Percentiles rank a stretch among this genome's conserved stretches.
phyloP scores from a whole-genome alignment of 306 rosid genomes.

The Dryas alaskensis region DNA sequence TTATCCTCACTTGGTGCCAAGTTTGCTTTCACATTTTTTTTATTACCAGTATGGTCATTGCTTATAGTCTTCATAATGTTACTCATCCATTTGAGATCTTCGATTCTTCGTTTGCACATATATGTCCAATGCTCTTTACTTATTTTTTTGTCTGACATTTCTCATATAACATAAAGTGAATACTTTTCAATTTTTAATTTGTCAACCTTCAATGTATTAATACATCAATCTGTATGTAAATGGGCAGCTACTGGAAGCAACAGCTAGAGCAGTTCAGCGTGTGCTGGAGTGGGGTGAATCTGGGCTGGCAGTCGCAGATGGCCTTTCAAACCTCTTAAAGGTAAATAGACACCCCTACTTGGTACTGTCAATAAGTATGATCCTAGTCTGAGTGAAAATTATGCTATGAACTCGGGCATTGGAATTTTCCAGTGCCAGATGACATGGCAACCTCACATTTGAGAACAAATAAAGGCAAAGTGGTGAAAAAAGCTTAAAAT shows the following conservation, averaged over 20 bases:
- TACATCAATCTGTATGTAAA: slow-evolving; percentile 17
- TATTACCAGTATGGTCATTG: not conserved
- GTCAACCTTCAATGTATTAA: not conserved
- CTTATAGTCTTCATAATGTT: not conserved
- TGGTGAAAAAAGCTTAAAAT: not conserved
- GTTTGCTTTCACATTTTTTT: too few relatives aligned
- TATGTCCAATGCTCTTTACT: not conserved
- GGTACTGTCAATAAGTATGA: not conserved
- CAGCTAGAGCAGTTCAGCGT: slow-evolving; percentile 87
- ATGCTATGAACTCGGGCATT: not conserved
- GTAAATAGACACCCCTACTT: slow-evolving; percentile 33
- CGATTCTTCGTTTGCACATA: not conserved
- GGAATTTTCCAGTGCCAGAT: not conserved
- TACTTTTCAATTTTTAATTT: not conserved
- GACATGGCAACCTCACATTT: not conserved
- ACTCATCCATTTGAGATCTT: not conserved
- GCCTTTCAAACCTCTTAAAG: slow-evolving; percentile 87
- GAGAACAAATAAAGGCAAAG: not conserved
- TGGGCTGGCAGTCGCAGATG: slow-evolving; percentile 85
- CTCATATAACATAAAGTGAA: not conserved
- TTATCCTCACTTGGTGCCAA: not conserved
- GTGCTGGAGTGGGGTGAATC: slow-evolving; percentile 88
- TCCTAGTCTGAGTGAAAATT: not conserved
- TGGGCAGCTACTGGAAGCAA: slow-evolving; percentile 81
- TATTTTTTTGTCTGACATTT: not conserved